A percentile compares a stretch with the other conserved stretches of the same genome.
These are phyloP conservation scores for Pichia gijzeniarum DNA, from an alignment of 805 yeast genomes.

Conservation along the genomic window DNA sequence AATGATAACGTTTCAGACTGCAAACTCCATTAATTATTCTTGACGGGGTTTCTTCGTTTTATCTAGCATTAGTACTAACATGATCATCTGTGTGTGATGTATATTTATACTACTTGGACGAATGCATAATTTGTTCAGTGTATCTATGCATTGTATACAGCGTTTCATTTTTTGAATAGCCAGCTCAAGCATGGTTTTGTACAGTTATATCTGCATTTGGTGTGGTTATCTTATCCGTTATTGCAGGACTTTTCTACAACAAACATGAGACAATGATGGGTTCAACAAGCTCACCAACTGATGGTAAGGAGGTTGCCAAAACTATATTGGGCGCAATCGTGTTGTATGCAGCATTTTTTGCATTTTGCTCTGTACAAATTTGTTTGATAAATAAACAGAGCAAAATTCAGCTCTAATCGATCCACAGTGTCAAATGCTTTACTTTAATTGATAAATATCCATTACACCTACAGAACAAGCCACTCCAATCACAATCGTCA, in stretches of 20 bases:
- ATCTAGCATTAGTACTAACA: constrained; percentile 5
- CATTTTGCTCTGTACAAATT: constrained; percentile 88
- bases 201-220: constrained; percentile 91
- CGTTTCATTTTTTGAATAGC: constrained; percentile 28
- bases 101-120: neutral
- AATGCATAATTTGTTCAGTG: neutral
- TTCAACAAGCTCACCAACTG: constrained; percentile 81
- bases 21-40: too few species aligned
- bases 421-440: neutral
- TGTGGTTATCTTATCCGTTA: constrained; percentile 74
- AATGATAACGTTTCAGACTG: too few species aligned
- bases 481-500: too few species aligned
- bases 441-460: neutral
- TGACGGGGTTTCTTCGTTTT: too few species aligned
- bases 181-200: constrained; percentile 92
- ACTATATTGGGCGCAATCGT: constrained; percentile 87
- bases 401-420: constrained; percentile 45
- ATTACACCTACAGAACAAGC: too few species aligned
- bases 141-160: too few species aligned
- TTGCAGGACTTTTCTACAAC: constrained; percentile 73
- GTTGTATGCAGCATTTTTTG: constrained; percentile 71
- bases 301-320: constrained; percentile 84
- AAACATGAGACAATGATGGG: constrained; percentile 93
- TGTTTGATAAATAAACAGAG: constrained; percentile 55
- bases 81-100: too few species aligned